Evolutionary conservation across 148 eudicot species (phyloP).

Genomic region (Vaccinium darrowii): DNA sequence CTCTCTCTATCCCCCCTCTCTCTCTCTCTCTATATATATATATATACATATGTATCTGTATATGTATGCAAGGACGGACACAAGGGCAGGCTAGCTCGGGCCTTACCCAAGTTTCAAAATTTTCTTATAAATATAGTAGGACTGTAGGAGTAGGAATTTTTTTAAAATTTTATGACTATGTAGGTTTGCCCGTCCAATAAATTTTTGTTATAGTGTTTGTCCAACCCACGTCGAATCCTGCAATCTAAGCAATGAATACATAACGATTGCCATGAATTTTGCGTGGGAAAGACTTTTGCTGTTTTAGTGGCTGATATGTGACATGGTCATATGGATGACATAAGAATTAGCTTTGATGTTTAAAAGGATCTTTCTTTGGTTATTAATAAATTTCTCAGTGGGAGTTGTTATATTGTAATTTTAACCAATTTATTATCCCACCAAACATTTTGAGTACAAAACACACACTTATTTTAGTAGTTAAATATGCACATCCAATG

Average conservation of each 20-base stretch:
- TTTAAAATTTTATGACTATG: no score
- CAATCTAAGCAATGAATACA: no score
- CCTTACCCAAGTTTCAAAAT: no score
- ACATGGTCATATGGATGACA: neutral
- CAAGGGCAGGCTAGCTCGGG: no score
- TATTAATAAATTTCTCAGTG: neutral
- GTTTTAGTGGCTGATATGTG: neutral
- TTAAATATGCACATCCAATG: neutral
- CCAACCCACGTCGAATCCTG: no score
- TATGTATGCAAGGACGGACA: no score
- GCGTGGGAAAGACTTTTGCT: neutral
- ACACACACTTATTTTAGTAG: neutral
- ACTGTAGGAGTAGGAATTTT: no score
- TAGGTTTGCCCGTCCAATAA: no score
- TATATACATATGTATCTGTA: neutral
- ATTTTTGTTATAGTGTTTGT: no score
- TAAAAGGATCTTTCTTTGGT: neutral
- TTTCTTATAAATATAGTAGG: no score
- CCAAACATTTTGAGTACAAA: neutral
- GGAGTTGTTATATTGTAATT: neutral
- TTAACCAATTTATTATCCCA: neutral
- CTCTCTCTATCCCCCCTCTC: slow-evolving; percentile 16
- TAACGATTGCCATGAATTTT: neutral
- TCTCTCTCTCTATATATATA: neutral
- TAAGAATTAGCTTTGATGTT: neutral